Percentiles rank a stretch among this genome's conserved stretches.
Conservation (phyloP, 2,329 filamentous ascomycete species). For the Penicillium olsonii region DNA sequence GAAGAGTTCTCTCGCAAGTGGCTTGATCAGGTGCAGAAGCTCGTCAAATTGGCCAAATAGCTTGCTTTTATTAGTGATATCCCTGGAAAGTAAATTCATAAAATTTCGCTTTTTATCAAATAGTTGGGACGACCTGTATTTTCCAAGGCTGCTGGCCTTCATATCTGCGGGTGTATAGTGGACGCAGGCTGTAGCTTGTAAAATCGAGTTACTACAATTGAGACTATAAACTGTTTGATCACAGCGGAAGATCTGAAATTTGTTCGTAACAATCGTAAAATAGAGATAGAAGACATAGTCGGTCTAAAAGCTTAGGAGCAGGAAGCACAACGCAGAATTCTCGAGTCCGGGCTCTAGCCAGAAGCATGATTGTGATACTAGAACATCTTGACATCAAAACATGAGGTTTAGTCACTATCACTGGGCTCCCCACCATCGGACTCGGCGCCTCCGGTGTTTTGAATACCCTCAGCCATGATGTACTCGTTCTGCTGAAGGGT, state of each 20-base stretch:
- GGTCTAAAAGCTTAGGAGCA: conserved; percentile 17
- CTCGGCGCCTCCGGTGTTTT: conserved; percentile 35
- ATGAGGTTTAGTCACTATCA: conserved; percentile 38
- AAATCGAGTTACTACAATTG: no score
- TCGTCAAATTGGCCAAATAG: conserved; percentile 55
- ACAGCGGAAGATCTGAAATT: neutral
- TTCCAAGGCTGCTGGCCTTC: no score
- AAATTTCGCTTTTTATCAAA: neutral
- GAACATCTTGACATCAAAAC: neutral
- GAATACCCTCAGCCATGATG: conserved; percentile 48
- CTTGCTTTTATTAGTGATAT: conserved; percentile 6
- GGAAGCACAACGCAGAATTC: conserved; percentile 11
- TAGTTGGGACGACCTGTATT: neutral
- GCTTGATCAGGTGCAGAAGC: conserved; percentile 70
- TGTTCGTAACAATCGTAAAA: conserved; percentile 23
- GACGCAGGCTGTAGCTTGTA: no score
- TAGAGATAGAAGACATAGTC: conserved; percentile 11
- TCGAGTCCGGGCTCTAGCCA: neutral
- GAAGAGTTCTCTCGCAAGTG: conserved; percentile 80
- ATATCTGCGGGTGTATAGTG: no score
- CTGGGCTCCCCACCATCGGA: conserved; percentile 42
- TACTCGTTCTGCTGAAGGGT: conserved; percentile 49
- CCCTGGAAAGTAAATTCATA: conserved; percentile 13
- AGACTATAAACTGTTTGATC: neutral
- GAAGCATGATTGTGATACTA: neutral